Evolutionary conservation across 768 basidiomycete species (phyloP).

Genomic region (Russula brevipes): DNA sequence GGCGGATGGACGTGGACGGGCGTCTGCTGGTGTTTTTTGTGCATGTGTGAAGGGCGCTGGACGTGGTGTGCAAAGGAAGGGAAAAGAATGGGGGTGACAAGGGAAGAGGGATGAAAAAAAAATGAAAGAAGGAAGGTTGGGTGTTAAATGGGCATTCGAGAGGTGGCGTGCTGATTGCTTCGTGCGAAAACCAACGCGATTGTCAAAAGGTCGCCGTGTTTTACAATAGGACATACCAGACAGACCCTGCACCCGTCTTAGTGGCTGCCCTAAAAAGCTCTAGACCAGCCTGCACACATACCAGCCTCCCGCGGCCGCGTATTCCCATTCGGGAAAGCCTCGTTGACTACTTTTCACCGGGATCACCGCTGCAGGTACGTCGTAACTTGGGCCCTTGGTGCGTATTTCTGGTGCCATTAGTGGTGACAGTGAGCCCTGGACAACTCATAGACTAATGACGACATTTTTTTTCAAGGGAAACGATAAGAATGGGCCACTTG

Average conservation of each 20-base stretch:
- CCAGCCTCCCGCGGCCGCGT: neutral
- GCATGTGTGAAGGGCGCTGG: neutral
- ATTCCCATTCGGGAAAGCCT: neutral
- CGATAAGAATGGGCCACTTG: neutral
- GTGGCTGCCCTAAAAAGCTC: slow-evolving; percentile 9
- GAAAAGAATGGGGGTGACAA: too few relatives aligned
- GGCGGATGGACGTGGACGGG: slow-evolving; percentile 3
- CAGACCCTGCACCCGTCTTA: neutral
- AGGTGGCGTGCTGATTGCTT: neutral
- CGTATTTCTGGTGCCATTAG: neutral
- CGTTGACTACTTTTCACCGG: neutral
- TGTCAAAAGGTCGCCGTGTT: slow-evolving; percentile 11
- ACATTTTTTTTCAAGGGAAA: neutral
- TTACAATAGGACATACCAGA: neutral
- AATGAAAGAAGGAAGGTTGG: neutral
- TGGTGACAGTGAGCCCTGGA: too few relatives aligned
- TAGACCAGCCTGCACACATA: neutral
- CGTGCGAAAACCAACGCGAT: slow-evolving; percentile 3
- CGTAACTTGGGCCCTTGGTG: neutral
- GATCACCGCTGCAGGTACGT: neutral
- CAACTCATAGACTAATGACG: neutral
- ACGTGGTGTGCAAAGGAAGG: neutral
- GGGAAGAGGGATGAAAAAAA: neutral
- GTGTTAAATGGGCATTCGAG: slow-evolving; percentile 4
- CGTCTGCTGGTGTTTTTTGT: neutral